phyloP scores from a whole-genome alignment of 495 filamentous ascomycete species.

The Pyrenopolyporus hunteri region DNA sequence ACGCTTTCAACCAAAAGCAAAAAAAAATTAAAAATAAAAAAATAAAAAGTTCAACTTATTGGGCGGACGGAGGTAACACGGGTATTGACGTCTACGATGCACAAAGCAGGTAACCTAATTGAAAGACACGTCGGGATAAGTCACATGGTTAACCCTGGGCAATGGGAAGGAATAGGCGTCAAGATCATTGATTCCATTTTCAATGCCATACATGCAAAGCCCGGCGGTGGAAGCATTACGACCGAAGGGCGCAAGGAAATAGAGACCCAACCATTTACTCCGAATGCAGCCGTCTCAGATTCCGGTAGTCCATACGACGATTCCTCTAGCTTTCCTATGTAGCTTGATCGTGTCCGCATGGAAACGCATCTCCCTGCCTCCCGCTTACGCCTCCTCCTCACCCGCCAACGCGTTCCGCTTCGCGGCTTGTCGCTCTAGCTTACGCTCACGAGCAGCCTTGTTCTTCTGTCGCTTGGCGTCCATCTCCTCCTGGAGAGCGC shows the following conservation, averaged over 20 bases:
- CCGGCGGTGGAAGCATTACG: slow-evolving; percentile 46
- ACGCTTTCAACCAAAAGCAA: too few relatives aligned
- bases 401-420: slow-evolving; percentile 86
- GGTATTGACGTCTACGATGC: too few relatives aligned
- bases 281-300: slow-evolving; percentile 59
- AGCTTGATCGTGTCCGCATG: slow-evolving; percentile 41
- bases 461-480: slow-evolving; percentile 99
- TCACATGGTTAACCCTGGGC: not conserved
- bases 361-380: slow-evolving; percentile 44
- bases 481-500: slow-evolving; percentile 96
- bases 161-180: slow-evolving; percentile 29
- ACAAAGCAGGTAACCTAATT: not conserved
- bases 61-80: too few relatives aligned
- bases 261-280: slow-evolving; percentile 61
- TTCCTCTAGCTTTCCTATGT: slow-evolving; percentile 38
- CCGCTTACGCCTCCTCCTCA: slow-evolving; percentile 69
- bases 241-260: slow-evolving; percentile 55
- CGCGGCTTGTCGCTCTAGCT: slow-evolving; percentile 80
- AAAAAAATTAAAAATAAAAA: too few relatives aligned
- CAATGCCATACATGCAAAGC: slow-evolving; percentile 61
- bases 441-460: slow-evolving; percentile 98
- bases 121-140: not conserved
- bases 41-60: too few relatives aligned
- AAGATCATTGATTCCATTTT: slow-evolving; percentile 62
- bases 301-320: slow-evolving; percentile 50